Percentiles rank a stretch among this genome's conserved stretches.
These are phyloP conservation scores for Emergomyces orientalis DNA, from an alignment of 2,329 filamentous ascomycete species.

Conservation along the genomic window DNA sequence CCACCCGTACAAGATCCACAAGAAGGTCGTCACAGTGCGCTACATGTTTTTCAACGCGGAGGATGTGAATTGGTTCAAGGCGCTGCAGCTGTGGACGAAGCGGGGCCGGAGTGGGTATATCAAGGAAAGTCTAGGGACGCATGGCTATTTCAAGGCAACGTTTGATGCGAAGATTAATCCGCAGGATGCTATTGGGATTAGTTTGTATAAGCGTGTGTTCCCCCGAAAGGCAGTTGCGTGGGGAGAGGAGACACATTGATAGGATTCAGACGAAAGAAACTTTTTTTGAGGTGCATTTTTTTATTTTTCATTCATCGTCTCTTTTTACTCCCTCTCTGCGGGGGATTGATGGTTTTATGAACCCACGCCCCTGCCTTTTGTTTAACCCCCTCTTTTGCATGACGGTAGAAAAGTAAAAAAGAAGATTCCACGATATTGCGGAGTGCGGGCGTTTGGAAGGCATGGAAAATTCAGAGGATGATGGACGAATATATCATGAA, in stretches of 20 bases:
- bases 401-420: not conserved
- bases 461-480: not conserved
- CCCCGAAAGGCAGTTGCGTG: slow-evolving; percentile 56
- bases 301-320: not conserved
- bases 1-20: slow-evolving; percentile 98
- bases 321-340: not conserved
- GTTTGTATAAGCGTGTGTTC: slow-evolving; percentile 76
- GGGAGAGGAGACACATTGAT: slow-evolving; percentile 22
- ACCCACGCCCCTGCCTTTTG: not conserved
- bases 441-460: not conserved
- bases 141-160: slow-evolving; percentile 99
- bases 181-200: slow-evolving; percentile 86
- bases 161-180: slow-evolving; percentile 96
- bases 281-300: not conserved
- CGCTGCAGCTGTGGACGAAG: slow-evolving; percentile 86
- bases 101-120: slow-evolving; percentile 80
- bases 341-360: not conserved
- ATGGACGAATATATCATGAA: not conserved
- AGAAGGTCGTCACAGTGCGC: slow-evolving; percentile 87
- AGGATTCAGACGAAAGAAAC: not conserved
- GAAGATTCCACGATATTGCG: not conserved
- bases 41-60: slow-evolving; percentile 99
- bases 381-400: not conserved
- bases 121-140: slow-evolving; percentile 89
- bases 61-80: slow-evolving; percentile 97